Evolutionary conservation across 2,329 filamentous ascomycete genomes (phyloP), one percentile per base, ranked within the genome.

Genomic region (Ophiostoma perfectum): DNA sequence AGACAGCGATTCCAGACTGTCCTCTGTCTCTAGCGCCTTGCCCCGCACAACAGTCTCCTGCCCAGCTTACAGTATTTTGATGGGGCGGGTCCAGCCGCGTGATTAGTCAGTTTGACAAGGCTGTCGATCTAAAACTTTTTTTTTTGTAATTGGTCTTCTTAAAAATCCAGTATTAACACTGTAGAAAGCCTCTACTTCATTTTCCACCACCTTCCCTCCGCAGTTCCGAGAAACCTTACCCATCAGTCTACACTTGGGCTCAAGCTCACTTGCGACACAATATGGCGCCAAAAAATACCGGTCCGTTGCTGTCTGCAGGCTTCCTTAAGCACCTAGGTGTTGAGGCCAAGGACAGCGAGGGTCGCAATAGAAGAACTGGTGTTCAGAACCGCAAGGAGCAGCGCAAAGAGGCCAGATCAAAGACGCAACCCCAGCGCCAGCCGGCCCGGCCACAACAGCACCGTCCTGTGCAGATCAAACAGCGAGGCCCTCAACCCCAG

Each of bases 341-440:
- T 67, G 74, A 75, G 64, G 71, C 74, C 2, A 69, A 70, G 5
- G 58, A 65, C 6, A 49, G 64, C 8, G 68, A 67, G 69, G 67
- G 68, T 36, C 42, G 65, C 16, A 63, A 63, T 2, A 42, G 45
- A 16, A 36, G 18, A 47, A 69, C 18, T 7, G 27, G 62, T 4
- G 49, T 68, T 1, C 67, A 72, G 63, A 27, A 67, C 38, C 41
- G 65, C 49, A 65, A 74, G 68, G 68, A 73, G 68, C 73, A 74
- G 69, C 84, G 90, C 68, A 91, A 88, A 75, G 84, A 84, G 16
- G 86, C 90, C 73, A 83, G 90, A 67, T 79, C 81, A 36, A 81
- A 86, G 73, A 90, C 87, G 0, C 69, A 36, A 6, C 39, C 45
- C 2, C 49, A 45, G 5, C 55, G 47, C 7, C 55, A 9, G 18